phyloP scores from a whole-genome alignment of 345 rosid genomes.

The Bretschneidera sinensis region DNA sequence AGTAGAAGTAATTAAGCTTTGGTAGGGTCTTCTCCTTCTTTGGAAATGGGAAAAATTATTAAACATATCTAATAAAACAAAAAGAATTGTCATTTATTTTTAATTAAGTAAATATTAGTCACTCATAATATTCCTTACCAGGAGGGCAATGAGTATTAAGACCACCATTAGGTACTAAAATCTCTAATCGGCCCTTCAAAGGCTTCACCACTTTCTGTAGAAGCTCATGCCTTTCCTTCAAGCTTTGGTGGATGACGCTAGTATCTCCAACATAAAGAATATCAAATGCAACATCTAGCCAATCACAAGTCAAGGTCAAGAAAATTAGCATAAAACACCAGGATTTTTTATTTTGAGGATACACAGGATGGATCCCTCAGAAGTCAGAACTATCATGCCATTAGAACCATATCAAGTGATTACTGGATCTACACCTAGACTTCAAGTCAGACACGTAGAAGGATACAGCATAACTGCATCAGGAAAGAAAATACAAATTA shows the following conservation, averaged over 20 bases:
- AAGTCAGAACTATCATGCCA: constrained; percentile 1
- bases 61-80: too few relatives aligned
- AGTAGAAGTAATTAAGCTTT: too few relatives aligned
- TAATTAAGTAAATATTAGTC: neutral
- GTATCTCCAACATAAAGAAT: constrained; percentile 92
- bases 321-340: neutral
- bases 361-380: neutral
- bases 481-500: constrained; percentile 21
- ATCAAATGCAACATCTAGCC: constrained; percentile 88
- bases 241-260: constrained; percentile 88
- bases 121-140: constrained; percentile 34
- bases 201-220: constrained; percentile 70
- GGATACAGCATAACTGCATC: constrained; percentile 98
- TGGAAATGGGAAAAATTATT: too few relatives aligned
- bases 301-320: constrained; percentile 40
- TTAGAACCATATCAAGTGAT: constrained; percentile 6
- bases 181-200: constrained; percentile 79
- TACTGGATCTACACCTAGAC: constrained; percentile 14
- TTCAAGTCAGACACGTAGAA: constrained; percentile 19
- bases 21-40: too few relatives aligned
- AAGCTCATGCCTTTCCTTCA: constrained; percentile 87
- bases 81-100: neutral
- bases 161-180: constrained; percentile 73
- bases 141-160: constrained; percentile 51
- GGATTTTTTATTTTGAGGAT: constrained; percentile 1